These are phyloP conservation scores for Chlorella sorokiniana DNA, from an alignment of 139 green algal species.

Conservation along the genomic window DNA sequence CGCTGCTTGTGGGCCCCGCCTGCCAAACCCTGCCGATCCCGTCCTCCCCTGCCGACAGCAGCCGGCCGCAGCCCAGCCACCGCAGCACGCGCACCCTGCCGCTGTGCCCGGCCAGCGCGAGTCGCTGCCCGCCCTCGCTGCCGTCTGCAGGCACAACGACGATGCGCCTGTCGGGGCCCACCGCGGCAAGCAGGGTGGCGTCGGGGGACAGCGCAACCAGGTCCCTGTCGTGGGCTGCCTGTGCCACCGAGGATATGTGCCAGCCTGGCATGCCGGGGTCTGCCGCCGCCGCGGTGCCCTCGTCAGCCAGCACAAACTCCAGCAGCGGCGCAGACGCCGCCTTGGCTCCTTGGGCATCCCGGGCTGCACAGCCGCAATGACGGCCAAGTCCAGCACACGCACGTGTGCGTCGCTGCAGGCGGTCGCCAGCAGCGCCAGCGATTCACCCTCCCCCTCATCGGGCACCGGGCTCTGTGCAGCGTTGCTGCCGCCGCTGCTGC, in stretches of 20 bases:
- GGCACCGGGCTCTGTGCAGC: neutral
- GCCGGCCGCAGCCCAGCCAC: neutral
- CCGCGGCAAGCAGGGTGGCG: conserved; percentile 9
- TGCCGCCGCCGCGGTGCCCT: neutral
- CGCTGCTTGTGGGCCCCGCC: neutral
- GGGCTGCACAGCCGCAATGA: neutral
- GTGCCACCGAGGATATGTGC: neutral
- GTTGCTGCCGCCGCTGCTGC: neutral
- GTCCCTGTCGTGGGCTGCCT: conserved; percentile 2
- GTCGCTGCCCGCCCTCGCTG: neutral
- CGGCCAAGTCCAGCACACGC: conserved; percentile 58
- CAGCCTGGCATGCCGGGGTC: neutral
- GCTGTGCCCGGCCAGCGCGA: neutral
- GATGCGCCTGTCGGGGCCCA: conserved; percentile 8
- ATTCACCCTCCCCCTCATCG: neutral
- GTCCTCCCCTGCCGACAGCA: conserved; percentile 15
- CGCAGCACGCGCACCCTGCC: neutral
- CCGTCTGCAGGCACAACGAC: neutral
- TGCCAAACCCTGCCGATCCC: neutral
- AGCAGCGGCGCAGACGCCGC: neutral
- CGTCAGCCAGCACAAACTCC: neutral
- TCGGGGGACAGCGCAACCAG: conserved; percentile 23
- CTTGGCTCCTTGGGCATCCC: neutral
- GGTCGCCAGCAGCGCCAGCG: conserved; percentile 58
- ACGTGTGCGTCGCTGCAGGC: conserved; percentile 85